A percentile compares a stretch with the other conserved stretches of the same genome.
phyloP scores from a whole-genome alignment of 2,329 filamentous ascomycete species.

The Diaporthe destruens region DNA sequence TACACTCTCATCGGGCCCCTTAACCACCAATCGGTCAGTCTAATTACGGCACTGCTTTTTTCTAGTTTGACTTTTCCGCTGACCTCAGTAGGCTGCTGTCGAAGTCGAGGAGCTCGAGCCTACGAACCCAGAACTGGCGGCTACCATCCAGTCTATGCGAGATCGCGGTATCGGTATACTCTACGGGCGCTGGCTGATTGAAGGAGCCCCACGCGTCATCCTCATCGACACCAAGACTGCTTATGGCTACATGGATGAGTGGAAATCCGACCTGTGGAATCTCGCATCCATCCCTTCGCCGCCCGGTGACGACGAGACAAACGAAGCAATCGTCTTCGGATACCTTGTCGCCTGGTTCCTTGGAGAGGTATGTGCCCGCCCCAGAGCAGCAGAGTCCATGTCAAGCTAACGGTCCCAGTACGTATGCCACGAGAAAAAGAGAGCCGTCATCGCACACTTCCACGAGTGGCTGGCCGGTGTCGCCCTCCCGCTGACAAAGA shows the following conservation, averaged over 20 bases:
- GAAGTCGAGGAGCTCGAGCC: constrained; percentile 96
- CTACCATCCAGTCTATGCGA: constrained; percentile 92
- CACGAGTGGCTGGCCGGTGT: constrained; percentile 99
- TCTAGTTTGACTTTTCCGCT: constrained; percentile 37
- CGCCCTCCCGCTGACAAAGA: constrained; percentile 90
- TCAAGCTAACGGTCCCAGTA: constrained; percentile 68
- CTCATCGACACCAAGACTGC: constrained; percentile 96
- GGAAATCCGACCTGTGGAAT: constrained; percentile 97
- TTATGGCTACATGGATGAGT: constrained; percentile 92
- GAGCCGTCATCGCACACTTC: constrained; percentile 96
- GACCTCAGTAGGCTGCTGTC: constrained; percentile 80
- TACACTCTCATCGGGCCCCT: constrained; percentile 96
- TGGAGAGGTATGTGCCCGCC: constrained; percentile 78
- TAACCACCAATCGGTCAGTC: constrained; percentile 86
- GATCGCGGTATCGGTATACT: constrained; percentile 90
- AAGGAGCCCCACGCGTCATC: constrained; percentile 92
- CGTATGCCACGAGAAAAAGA: constrained; percentile 90
- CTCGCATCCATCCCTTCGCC: constrained; percentile 94
- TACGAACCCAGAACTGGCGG: constrained; percentile 80
- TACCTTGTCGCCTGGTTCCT: constrained; percentile 98
- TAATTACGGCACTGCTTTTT: constrained; percentile 9
- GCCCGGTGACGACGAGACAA: constrained; percentile 91
- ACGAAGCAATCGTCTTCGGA: constrained; percentile 96
- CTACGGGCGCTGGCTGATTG: constrained; percentile 97
- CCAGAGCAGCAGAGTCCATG: constrained; percentile 38